Base-by-base conservation (phyloP, 2,329 filamentous ascomycete species). In the Escovopsis sp. region DNA sequence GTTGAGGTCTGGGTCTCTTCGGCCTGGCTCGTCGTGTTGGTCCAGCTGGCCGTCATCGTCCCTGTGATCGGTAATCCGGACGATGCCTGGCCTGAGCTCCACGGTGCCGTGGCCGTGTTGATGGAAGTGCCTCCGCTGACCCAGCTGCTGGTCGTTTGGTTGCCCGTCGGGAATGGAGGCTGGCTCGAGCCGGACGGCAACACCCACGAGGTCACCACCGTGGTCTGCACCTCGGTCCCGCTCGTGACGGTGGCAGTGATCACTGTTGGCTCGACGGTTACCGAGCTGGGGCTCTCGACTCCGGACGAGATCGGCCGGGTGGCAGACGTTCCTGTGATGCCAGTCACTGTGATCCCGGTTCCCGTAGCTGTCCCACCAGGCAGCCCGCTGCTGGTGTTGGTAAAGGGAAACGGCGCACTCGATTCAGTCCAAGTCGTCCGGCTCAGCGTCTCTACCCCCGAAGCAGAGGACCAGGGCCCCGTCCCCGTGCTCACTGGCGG, bases 41-140 rank as follows among this genome's bases (percentile, higher is more conserved):
- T 42, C 42, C 42, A 46, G 19, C 40, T 36, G 19, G 42, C 19
- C 19, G 34, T 42, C 12, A 38, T 36, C 1, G 23, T 44, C 4
- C 44, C 45, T 28, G 54, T 54, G 26, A 48, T 37, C 15, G 36
- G 35, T 1, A 49, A 37, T n/a, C 12, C 23, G 33, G 49, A 55
- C 8, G 47, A 47, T 12, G 39, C 42, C 11, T 44, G 45, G n/a
- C 37, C 44, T 15, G 47, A 46, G 12, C 40, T 18, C 12, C 40
- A 40, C 15, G 42, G 43, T n/a, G 38, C 45, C 12, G 43, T 41
- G 10, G 23, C 35, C 4, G 41, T 43, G 11, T 48, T 23, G 8
- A 44, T 45, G 15, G 40, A 23, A 6, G 45, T 43, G 19, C 42
- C 43, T 6, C 42, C 46, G 11, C 48, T 47, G 9, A 44, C 30